Conservation (phyloP, 805 yeast species). For the Sugiyamaella qingdaonensis region DNA sequence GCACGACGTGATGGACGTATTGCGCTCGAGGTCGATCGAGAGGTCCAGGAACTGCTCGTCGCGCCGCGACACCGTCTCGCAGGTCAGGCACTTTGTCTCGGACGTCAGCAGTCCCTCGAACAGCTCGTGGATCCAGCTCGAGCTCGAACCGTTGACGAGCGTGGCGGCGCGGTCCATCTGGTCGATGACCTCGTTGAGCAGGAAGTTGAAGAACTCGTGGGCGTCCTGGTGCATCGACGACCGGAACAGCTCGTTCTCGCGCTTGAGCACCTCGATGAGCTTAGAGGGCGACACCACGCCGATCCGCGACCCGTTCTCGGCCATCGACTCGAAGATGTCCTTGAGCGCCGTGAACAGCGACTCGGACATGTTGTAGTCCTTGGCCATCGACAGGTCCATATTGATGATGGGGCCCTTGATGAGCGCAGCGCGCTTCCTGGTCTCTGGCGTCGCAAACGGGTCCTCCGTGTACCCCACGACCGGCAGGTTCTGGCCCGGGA, state of each 20-base stretch:
- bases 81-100: conserved; percentile 83
- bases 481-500: conserved; percentile 42
- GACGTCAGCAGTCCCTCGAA: conserved; percentile 85
- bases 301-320: conserved; percentile 59
- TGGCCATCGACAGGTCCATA: conserved; percentile 61
- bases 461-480: conserved; percentile 45
- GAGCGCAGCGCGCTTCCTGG: conserved; percentile 72
- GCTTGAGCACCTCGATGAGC: conserved; percentile 70
- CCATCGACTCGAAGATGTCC: conserved; percentile 80
- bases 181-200: conserved; percentile 68
- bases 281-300: conserved; percentile 84
- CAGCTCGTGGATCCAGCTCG: conserved; percentile 54
- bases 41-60: conserved; percentile 86
- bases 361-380: conserved; percentile 47
- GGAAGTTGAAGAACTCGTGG: conserved; percentile 87
- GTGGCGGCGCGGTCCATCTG: conserved; percentile 31
- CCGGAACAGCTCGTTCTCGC: conserved; percentile 78
- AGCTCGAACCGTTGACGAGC: not conserved
- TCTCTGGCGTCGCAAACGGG: conserved; percentile 53
- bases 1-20: conserved; percentile 71
- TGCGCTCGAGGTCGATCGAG: conserved; percentile 74
- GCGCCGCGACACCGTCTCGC: conserved; percentile 76
- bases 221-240: conserved; percentile 98
- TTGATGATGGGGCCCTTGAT: conserved; percentile 79
- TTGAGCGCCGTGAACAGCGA: conserved; percentile 63